phyloP scores from a whole-genome alignment of 345 rosid species.

The Crucihimalaya himalaica region DNA sequence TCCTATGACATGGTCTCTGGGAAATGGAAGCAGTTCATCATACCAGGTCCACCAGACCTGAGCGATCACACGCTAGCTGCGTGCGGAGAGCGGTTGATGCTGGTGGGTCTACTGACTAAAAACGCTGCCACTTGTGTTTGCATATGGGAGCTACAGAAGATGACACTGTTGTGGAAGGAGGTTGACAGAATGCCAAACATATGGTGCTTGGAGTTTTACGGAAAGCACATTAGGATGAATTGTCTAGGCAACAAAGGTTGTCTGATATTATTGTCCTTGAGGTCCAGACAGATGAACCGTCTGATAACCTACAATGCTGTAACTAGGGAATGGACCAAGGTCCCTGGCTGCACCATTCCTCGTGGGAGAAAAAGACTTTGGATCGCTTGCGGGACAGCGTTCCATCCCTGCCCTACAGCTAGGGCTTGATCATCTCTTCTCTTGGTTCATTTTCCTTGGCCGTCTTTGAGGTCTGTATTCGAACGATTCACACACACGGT shows the following conservation, averaged over 20 bases:
- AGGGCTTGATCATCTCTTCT: slow-evolving; percentile 47
- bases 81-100: slow-evolving; percentile 79
- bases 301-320: slow-evolving; percentile 72
- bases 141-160: slow-evolving; percentile 99
- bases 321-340: slow-evolving; percentile 82
- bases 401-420: slow-evolving; percentile 76
- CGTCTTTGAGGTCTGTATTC: slow-evolving; percentile 14
- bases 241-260: slow-evolving; percentile 96
- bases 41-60: slow-evolving; percentile 77
- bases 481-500: slow-evolving; percentile 18
- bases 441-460: neutral
- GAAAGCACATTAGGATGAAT: slow-evolving; percentile 98
- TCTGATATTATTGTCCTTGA: slow-evolving; percentile 88
- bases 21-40: slow-evolving; percentile 71
- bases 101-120: slow-evolving; percentile 87
- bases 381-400: slow-evolving; percentile 94
- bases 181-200: slow-evolving; percentile 99
- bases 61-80: slow-evolving; percentile 90
- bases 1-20: slow-evolving; percentile 75
- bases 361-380: slow-evolving; percentile 78
- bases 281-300: slow-evolving; percentile 89
- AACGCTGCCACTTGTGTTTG: slow-evolving; percentile 98
- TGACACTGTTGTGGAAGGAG: slow-evolving; percentile 99
- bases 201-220: slow-evolving; percentile 99
- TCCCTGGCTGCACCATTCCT: slow-evolving; percentile 80